Evolutionary conservation across 225 moss, liverwort and hornwort species (phyloP).

Genomic region (Lunularia cruciata): DNA sequence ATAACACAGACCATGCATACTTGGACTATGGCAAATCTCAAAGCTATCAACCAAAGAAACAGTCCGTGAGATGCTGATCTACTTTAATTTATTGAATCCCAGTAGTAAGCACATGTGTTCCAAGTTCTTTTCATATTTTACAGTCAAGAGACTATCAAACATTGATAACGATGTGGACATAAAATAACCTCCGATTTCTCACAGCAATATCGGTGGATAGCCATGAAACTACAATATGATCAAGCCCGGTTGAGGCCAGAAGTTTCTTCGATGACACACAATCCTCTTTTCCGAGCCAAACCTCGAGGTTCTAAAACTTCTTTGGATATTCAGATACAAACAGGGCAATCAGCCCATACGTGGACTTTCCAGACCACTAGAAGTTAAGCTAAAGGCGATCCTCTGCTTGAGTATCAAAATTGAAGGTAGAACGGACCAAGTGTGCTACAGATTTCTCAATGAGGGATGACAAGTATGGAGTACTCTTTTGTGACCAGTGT

Average conservation of each 20-base stretch:
- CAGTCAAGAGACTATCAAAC: not conserved
- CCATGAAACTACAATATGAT: not conserved
- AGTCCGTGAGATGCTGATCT: no score
- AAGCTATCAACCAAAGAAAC: no score
- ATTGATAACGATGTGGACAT: no score
- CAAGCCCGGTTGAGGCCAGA: not conserved
- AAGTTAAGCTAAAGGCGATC: not conserved
- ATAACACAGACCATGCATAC: no score
- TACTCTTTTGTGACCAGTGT: not conserved
- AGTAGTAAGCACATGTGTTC: no score
- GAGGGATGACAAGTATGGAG: no score
- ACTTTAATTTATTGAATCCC: no score
- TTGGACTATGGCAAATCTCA: no score
- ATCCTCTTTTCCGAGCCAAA: not conserved
- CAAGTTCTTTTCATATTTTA: slow-evolving; percentile 10
- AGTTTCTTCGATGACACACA: not conserved
- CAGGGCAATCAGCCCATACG: not conserved
- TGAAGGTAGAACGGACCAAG: not conserved
- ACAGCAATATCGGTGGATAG: not conserved
- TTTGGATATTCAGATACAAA: not conserved
- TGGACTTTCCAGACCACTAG: not conserved
- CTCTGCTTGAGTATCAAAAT: not conserved
- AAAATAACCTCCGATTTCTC: not conserved
- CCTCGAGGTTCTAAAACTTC: not conserved
- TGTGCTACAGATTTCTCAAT: slow-evolving; percentile 13